Conservation (phyloP, 2,329 filamentous ascomycete species). For the Ceratocystis huliohia region DNA sequence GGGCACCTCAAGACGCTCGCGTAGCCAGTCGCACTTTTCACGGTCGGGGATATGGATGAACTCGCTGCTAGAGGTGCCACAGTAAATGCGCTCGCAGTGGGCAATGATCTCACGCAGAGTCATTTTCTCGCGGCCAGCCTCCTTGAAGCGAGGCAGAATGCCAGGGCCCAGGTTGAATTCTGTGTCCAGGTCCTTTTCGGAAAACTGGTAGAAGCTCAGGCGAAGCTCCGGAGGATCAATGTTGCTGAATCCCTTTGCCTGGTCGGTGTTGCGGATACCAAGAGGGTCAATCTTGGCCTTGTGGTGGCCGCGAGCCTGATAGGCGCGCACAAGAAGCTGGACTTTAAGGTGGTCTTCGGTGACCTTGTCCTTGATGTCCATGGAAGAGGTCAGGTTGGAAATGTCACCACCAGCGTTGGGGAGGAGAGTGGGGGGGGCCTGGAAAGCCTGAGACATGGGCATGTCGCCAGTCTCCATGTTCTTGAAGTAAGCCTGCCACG, state of each 20-base stretch:
- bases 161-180: constrained; percentile 88
- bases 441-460: constrained; percentile 94
- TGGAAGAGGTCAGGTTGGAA: constrained; percentile 56
- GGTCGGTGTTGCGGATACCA: constrained; percentile 62
- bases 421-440: constrained; percentile 83
- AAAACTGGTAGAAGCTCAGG: constrained; percentile 89
- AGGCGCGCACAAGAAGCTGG: constrained; percentile 89
- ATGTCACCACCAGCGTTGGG: constrained; percentile 69
- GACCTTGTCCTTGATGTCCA: constrained; percentile 64
- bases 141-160: constrained; percentile 88
- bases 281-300: constrained; percentile 96
- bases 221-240: constrained; percentile 83
- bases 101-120: constrained; percentile 86
- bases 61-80: constrained; percentile 91
- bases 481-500: constrained; percentile 98
- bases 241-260: constrained; percentile 72
- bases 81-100: constrained; percentile 91
- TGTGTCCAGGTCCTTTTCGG: constrained; percentile 81
- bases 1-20: constrained; percentile 87
- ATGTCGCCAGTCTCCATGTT: constrained; percentile 98
- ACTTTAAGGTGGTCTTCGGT: constrained; percentile 89
- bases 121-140: constrained; percentile 85
- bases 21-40: constrained; percentile 96
- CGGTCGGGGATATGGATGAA: constrained; percentile 98
- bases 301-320: constrained; percentile 95